Conservation (phyloP, 495 filamentous ascomycete species). For the Talaromyces wortmannii region DNA sequence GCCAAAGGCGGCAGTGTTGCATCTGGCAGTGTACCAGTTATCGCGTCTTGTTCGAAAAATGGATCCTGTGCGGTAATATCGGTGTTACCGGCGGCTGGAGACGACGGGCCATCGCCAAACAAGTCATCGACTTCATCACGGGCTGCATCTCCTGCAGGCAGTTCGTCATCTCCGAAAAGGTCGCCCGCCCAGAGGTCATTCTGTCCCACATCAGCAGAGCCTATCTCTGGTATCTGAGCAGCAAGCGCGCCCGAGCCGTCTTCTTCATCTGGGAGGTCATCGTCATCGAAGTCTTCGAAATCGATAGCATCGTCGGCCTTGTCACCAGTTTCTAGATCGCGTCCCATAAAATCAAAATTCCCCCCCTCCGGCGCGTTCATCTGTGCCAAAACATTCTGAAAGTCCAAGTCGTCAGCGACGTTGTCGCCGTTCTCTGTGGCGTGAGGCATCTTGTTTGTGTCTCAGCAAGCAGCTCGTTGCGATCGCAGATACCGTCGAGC, state of each 20-base stretch:
- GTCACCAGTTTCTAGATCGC: conserved; percentile 54
- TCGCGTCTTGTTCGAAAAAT: conserved; percentile 25
- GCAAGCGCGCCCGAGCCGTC: conserved; percentile 19
- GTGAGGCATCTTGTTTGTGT: conserved; percentile 36
- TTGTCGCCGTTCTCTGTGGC: conserved; percentile 26
- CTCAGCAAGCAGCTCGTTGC: no score
- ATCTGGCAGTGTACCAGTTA: conserved; percentile 15
- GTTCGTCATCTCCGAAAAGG: conserved; percentile 40
- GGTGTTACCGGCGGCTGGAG: conserved; percentile 28
- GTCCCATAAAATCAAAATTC: conserved; percentile 36
- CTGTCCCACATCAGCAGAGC: conserved; percentile 31
- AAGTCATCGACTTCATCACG: conserved; percentile 44
- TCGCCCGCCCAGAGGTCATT: conserved; percentile 24
- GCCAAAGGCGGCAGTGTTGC: conserved; percentile 19
- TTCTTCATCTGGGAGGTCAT: conserved; percentile 65
- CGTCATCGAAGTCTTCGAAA: conserved; percentile 78
- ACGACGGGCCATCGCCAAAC: conserved; percentile 44
- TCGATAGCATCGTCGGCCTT: conserved; percentile 80
- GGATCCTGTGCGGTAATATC: conserved; percentile 30
- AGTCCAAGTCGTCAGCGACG: conserved; percentile 35
- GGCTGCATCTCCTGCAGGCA: conserved; percentile 9
- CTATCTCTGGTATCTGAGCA: conserved; percentile 10
- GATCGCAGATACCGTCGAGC: not conserved
- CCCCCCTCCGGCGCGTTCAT: conserved; percentile 29
- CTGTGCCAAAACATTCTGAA: conserved; percentile 44